Evolutionary conservation across 1,139 yeast species (phyloP).

Genomic region (Saccharomyces hybrid): DNA sequence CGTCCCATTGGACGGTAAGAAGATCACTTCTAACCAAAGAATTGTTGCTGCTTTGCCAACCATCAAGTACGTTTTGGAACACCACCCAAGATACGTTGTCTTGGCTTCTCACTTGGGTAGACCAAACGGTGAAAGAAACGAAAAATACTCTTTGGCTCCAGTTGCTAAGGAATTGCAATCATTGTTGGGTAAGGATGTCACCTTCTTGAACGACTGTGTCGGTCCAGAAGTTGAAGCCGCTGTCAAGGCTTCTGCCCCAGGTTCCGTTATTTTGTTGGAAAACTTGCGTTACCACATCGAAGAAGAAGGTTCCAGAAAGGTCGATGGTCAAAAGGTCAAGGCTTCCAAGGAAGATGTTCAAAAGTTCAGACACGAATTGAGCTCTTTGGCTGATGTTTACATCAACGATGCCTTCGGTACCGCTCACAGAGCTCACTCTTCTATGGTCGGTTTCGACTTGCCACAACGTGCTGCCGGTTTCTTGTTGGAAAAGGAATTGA

Average conservation of each 20-base stretch:
- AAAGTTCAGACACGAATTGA: conserved; percentile 78
- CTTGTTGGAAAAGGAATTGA: conserved; percentile 93
- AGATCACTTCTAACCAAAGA: conserved; percentile 97
- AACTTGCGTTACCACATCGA: conserved; percentile 94
- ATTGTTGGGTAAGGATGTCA: conserved; percentile 61
- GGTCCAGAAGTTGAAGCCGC: conserved; percentile 78
- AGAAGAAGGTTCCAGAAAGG: conserved; percentile 91
- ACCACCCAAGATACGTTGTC: conserved; percentile 80
- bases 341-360: conserved; percentile 77
- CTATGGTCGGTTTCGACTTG: conserved; percentile 92
- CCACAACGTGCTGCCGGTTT: conserved; percentile 95
- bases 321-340: conserved; percentile 83
- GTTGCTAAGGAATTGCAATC: conserved; percentile 78
- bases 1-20: conserved; percentile 92
- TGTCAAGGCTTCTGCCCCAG: conserved; percentile 60
- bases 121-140: conserved; percentile 84
- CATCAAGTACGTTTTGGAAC: conserved; percentile 82
- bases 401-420: conserved; percentile 97
- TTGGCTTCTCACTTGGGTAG: conserved; percentile 96
- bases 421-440: conserved; percentile 98
- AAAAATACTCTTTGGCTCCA: conserved; percentile 84
- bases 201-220: conserved; percentile 79
- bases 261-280: conserved; percentile 69
- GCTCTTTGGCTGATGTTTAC: conserved; percentile 88
- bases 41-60: conserved; percentile 98